Evolutionary conservation across 169 alveolate genomes (phyloP).

Genomic region (Theileria luwenshuni): DNA sequence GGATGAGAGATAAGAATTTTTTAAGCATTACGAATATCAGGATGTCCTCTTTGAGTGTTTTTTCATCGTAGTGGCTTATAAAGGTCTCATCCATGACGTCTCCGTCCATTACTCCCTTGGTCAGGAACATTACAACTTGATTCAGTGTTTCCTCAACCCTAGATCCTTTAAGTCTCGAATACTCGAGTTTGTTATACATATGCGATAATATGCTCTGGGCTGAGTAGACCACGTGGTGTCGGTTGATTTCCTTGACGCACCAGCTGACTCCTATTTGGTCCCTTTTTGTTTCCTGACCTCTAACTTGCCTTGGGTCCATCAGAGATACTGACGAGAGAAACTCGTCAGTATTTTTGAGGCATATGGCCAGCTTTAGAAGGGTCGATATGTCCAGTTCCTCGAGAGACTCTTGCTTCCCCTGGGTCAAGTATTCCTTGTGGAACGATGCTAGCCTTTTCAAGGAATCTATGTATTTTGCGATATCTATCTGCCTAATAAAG

Average conservation of each 20-base stretch:
- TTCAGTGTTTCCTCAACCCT: conserved; percentile 34
- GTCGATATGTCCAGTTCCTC: conserved; percentile 10
- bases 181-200: conserved; percentile 19
- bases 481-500: conserved; percentile 68
- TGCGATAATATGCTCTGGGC: conserved; percentile 22
- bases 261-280: conserved; percentile 32
- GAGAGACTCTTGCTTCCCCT: not conserved
- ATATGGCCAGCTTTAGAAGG: conserved; percentile 12
- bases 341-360: conserved; percentile 30
- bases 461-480: conserved; percentile 49
- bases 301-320: not conserved
- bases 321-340: conserved; percentile 26
- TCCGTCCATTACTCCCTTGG: conserved; percentile 15
- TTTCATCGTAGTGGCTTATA: conserved; percentile 29
- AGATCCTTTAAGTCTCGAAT: conserved; percentile 8
- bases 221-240: conserved; percentile 36
- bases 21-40: conserved; percentile 18
- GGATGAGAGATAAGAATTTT: conserved; percentile 30
- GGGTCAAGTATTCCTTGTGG: conserved; percentile 20
- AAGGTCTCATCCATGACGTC: conserved; percentile 22
- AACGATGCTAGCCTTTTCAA: conserved; percentile 32
- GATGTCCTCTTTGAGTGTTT: conserved; percentile 45
- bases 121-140: conserved; percentile 18
- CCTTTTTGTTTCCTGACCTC: not conserved
- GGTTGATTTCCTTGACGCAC: conserved; percentile 18